phyloP scores from a whole-genome alignment of 345 rosid genomes.

The Pistacia integerrima region DNA sequence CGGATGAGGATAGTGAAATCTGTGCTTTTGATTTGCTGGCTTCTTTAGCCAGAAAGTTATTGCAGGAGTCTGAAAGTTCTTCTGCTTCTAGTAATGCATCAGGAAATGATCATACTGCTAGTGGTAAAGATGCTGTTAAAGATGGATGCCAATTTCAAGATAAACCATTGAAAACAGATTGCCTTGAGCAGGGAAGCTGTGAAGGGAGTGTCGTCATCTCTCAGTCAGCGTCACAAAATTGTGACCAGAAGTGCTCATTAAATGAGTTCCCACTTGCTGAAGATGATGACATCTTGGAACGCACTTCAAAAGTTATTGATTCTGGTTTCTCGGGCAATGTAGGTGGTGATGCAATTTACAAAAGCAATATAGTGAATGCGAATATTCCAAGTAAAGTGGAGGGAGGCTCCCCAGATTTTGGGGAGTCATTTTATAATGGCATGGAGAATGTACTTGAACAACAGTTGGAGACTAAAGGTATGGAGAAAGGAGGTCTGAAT shows the following conservation, averaged over 20 bases:
- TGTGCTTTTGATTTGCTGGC: slow-evolving; percentile 87
- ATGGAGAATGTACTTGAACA: slow-evolving; percentile 30
- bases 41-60: slow-evolving; percentile 79
- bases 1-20: slow-evolving; percentile 45
- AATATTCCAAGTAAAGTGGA: slow-evolving; percentile 25
- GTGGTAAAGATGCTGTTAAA: slow-evolving; percentile 39
- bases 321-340: slow-evolving; percentile 32
- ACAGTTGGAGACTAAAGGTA: slow-evolving; percentile 26
- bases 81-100: slow-evolving; percentile 75
- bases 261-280: slow-evolving; percentile 32
- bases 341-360: slow-evolving; percentile 27
- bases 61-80: slow-evolving; percentile 82
- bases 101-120: slow-evolving; percentile 44
- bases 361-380: slow-evolving; percentile 23
- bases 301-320: slow-evolving; percentile 21
- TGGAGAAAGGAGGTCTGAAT: slow-evolving; percentile 40
- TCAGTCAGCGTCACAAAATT: slow-evolving; percentile 30
- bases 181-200: slow-evolving; percentile 45
- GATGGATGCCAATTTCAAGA: slow-evolving; percentile 37
- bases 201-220: slow-evolving; percentile 36
- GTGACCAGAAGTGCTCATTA: slow-evolving; percentile 30
- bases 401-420: slow-evolving; percentile 32
- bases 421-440: slow-evolving; percentile 34
- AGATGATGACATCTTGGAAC: slow-evolving; percentile 37
- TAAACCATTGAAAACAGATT: slow-evolving; percentile 46